These are phyloP conservation scores for Aspergillus ruber DNA, from an alignment of 2,329 filamentous ascomycete genomes.

Conservation along the genomic window DNA sequence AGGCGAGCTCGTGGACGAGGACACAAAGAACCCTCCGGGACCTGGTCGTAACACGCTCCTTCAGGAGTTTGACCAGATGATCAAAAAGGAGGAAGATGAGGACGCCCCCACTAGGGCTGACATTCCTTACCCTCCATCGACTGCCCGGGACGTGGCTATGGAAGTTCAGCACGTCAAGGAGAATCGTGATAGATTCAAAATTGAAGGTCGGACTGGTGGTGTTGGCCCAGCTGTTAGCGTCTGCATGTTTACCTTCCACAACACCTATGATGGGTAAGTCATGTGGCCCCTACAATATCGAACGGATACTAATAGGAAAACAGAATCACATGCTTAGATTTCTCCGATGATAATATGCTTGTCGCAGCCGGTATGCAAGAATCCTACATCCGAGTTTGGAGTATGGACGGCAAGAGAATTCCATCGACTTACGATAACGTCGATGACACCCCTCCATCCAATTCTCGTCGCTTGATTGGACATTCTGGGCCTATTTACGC, in stretches of 20 bases:
- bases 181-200: constrained; percentile 83
- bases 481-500: constrained; percentile 86
- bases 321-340: constrained; percentile 87
- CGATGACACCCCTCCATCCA: constrained; percentile 58
- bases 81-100: constrained; percentile 81
- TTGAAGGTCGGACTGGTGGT: constrained; percentile 76
- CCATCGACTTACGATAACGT: constrained; percentile 57
- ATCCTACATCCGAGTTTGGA: constrained; percentile 94
- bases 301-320: constrained; percentile 13
- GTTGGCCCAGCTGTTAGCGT: constrained; percentile 77
- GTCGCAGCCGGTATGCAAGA: constrained; percentile 86
- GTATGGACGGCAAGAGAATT: constrained; percentile 76
- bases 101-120: constrained; percentile 74
- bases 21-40: constrained; percentile 65
- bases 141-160: constrained; percentile 83
- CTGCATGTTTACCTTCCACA: constrained; percentile 98
- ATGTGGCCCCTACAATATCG: constrained; percentile 1
- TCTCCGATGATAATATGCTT: constrained; percentile 82
- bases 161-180: constrained; percentile 93
- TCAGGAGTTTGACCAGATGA: constrained; percentile 80
- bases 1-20: constrained; percentile 78
- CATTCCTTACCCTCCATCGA: constrained; percentile 79
- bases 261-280: constrained; percentile 77
- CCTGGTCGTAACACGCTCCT: constrained; percentile 67
- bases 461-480: constrained; percentile 71